Base-by-base conservation (phyloP, 2,329 filamentous ascomycete genomes). In the Bipolaris oryzae region DNA sequence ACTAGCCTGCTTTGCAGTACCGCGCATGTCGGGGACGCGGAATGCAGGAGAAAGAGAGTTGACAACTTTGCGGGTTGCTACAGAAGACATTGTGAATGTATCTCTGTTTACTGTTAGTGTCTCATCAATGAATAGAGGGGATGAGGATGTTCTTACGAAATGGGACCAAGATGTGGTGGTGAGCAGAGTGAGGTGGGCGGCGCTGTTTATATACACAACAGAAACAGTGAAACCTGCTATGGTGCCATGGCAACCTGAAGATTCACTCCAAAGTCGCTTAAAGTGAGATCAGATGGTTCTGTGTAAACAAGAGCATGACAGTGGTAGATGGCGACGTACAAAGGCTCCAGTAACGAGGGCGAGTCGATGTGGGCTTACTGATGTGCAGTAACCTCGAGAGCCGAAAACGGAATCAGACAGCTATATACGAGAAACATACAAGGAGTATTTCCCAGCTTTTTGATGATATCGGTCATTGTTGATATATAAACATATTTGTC, bases 11-110 rank as follows among this genome's bases (percentile, higher is more conserved):
- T 34, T 35, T 53, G 43, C 51, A 10, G 21, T 28, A 37, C 43
- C n/a, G 35, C 37, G 43, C 43, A 47, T 42, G 43, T 47, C 51
- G n/a, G 51, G 43, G 35, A 53, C 51, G 35, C 43, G 43, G 44
- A 35, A 43, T 38, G 43, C 51, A 53, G 42, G 28, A 28, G 37
- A 18, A 37, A 48, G 25, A n/a, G 23, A 16, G 18, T 52, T 33
- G n/a, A 37, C 41, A 23, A 45, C 23, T 34, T 50, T 50, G 10
- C 41, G 7, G 1, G 38, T 43, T 45, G 50, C 38, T 1, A 28
- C 33, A 44, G 33, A 44, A 13, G 21, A 20, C 33, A 52, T 52
- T 45, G 39, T 44, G 20, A 31, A 15, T 35, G 21, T 23, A 7
- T 52, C 49, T 52, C 10, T 7, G 3, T 3, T 20, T 7, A 7